A percentile compares a stretch with the other conserved stretches of the same genome.
phyloP scores from a whole-genome alignment of 306 rosid species.

The Prunus fruticosa region DNA sequence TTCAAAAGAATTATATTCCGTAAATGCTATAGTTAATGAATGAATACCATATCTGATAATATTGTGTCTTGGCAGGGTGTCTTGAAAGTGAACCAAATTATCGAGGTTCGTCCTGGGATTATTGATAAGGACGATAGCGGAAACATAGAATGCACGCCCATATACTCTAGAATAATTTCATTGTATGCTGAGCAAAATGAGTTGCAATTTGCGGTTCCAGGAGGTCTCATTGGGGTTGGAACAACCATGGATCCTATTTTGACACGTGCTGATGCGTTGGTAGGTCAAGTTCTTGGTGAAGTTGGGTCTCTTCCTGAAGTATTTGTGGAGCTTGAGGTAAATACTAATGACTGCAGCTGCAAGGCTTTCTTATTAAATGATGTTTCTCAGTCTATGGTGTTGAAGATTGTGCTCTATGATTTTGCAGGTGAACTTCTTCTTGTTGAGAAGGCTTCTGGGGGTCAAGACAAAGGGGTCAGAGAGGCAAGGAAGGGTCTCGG shows the following conservation, averaged over 20 bases:
- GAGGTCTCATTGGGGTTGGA: slow-evolving; percentile 90
- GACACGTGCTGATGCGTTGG: slow-evolving; percentile 94
- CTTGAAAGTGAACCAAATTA: slow-evolving; percentile 80
- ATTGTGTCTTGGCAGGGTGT: slow-evolving; percentile 61
- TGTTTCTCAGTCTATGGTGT: neutral
- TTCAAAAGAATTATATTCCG: too few relatives aligned
- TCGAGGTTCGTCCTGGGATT: slow-evolving; percentile 97
- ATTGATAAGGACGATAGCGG: slow-evolving; percentile 88
- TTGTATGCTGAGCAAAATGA: slow-evolving; percentile 86
- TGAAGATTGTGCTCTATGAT: slow-evolving; percentile 13
- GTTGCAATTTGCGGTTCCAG: slow-evolving; percentile 91
- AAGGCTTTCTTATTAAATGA: neutral
- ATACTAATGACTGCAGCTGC: neutral
- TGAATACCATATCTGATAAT: slow-evolving; percentile 5
- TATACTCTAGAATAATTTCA: slow-evolving; percentile 89
- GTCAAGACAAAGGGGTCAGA: too few relatives aligned
- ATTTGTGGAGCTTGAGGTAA: slow-evolving; percentile 86
- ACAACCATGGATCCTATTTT: slow-evolving; percentile 94
- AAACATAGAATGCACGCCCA: slow-evolving; percentile 81
- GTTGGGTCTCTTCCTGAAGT: slow-evolving; percentile 93
- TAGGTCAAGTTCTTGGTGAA: slow-evolving; percentile 94
- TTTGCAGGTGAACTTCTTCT: slow-evolving; percentile 58
- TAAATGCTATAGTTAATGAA: neutral
- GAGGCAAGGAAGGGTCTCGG: slow-evolving; percentile 82
- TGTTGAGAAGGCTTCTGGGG: too few relatives aligned